Conservation (phyloP, 116 monocot genomes). For the Trichopus zeylanicus region DNA sequence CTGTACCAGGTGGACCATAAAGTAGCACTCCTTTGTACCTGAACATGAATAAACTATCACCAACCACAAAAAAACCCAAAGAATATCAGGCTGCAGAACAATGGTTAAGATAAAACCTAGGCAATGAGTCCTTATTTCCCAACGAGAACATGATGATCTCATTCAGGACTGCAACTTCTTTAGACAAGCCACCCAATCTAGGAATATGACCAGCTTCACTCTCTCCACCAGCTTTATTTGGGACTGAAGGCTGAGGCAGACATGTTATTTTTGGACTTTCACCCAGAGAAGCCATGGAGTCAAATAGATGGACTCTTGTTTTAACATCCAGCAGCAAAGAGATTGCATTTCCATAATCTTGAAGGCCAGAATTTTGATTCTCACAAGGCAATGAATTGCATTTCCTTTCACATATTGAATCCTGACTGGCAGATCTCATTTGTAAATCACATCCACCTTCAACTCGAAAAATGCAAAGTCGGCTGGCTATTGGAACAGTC, state of each 20-base stretch:
- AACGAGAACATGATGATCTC: slow-evolving; percentile 72
- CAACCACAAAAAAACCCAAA: neutral
- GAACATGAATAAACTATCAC: neutral
- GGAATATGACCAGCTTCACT: slow-evolving; percentile 10
- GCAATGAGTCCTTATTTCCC: slow-evolving; percentile 24
- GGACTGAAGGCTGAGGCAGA: neutral
- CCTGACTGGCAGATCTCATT: slow-evolving; percentile 2
- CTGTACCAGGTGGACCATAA: slow-evolving; percentile 92
- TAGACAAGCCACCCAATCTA: slow-evolving; percentile 72
- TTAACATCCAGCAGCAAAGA: slow-evolving; percentile 34
- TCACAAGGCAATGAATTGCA: neutral
- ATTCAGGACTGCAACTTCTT: slow-evolving; percentile 61
- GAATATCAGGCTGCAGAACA: neutral
- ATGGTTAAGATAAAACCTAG: slow-evolving; percentile 28
- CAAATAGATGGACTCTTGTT: slow-evolving; percentile 58
- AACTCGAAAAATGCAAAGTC: slow-evolving; percentile 46
- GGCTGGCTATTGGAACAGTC: slow-evolving; percentile 43
- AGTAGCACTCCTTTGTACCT: slow-evolving; percentile 79
- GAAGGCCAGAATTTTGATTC: slow-evolving; percentile 1
- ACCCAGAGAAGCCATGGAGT: slow-evolving; percentile 1
- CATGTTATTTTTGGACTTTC: neutral
- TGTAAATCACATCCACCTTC: slow-evolving; percentile 15
- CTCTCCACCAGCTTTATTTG: neutral
- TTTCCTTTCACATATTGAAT: slow-evolving; percentile 7
- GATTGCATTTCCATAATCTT: slow-evolving; percentile 5